Conservation (phyloP, 164 flowering plant species). For the Sextonia rubra region DNA sequence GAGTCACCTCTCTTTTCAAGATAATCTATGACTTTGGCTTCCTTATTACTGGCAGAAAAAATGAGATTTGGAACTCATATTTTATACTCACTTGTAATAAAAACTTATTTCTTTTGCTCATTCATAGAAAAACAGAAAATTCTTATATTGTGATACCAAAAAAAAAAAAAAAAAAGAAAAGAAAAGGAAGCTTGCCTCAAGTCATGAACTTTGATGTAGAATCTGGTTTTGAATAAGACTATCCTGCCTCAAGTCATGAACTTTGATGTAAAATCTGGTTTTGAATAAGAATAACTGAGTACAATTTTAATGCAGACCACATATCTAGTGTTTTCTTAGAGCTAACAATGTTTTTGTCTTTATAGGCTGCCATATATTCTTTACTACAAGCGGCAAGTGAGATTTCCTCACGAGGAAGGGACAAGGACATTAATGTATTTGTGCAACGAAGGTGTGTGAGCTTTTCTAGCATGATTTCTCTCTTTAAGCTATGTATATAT, state of each 20-base stretch:
- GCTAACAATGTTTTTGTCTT: conserved; percentile 7
- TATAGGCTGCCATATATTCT: conserved; percentile 78
- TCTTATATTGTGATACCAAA: too few relatives aligned
- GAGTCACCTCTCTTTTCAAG: too few relatives aligned
- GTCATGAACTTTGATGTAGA: background rate
- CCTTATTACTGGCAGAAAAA: too few relatives aligned
- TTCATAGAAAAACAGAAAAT: too few relatives aligned
- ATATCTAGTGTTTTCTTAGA: too few relatives aligned
- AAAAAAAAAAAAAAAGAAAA: too few relatives aligned
- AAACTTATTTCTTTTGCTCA: too few relatives aligned
- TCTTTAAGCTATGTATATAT: background rate
- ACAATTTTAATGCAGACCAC: background rate
- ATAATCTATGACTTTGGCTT: too few relatives aligned
- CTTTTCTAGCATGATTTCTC: conserved; percentile 1
- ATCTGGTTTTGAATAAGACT: background rate
- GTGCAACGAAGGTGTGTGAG: conserved; percentile 75
- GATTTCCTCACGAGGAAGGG: conserved; percentile 78
- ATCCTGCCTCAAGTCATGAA: background rate
- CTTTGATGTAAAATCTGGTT: background rate
- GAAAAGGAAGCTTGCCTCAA: background rate
- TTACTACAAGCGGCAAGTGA: conserved; percentile 85
- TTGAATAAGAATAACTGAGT: background rate
- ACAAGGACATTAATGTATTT: conserved; percentile 74
- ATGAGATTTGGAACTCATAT: too few relatives aligned
- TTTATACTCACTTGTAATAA: too few relatives aligned